phyloP scores from a whole-genome alignment of 2,329 filamentous ascomycete genomes.

The Helotiales sp. region DNA sequence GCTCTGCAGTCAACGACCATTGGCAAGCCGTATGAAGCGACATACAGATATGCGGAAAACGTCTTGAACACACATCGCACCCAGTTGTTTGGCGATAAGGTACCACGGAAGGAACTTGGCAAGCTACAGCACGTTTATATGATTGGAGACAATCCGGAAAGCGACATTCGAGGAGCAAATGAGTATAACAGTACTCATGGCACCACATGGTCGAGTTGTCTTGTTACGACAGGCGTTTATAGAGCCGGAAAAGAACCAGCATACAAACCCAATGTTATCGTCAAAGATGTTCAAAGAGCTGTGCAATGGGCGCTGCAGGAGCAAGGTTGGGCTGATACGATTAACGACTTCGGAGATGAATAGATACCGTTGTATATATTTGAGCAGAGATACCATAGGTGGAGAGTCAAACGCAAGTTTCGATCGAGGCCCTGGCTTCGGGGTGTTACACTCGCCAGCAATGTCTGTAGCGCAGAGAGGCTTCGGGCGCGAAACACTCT shows the following conservation, averaged over 20 bases:
- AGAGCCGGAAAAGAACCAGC: conserved; percentile 53
- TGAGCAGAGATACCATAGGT: no score
- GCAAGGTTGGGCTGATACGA: conserved; percentile 35
- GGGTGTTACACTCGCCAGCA: no score
- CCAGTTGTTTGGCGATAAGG: conserved; percentile 20
- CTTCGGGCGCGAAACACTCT: no score
- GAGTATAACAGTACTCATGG: conserved; percentile 65
- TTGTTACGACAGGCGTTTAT: conserved; percentile 83
- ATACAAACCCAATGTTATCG: conserved; percentile 63
- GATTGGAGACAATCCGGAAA: conserved; percentile 88
- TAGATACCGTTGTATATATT: no score
- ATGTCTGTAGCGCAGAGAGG: no score
- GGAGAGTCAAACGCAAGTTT: no score
- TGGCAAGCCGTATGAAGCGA: conserved; percentile 77
- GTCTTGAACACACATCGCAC: conserved; percentile 62
- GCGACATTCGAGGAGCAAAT: conserved; percentile 88
- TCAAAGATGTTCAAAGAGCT: conserved; percentile 73
- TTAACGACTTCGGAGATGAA: no score
- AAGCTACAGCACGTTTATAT: conserved; percentile 82
- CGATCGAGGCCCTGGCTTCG: no score
- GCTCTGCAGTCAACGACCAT: conserved; percentile 66
- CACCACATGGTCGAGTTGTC: conserved; percentile 73
- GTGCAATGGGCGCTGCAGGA: conserved; percentile 73
- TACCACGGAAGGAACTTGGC: conserved; percentile 31
- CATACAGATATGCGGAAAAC: conserved; percentile 82